Conservation (phyloP, 305 asterid genomes). For the Fraxinus floribunda region DNA sequence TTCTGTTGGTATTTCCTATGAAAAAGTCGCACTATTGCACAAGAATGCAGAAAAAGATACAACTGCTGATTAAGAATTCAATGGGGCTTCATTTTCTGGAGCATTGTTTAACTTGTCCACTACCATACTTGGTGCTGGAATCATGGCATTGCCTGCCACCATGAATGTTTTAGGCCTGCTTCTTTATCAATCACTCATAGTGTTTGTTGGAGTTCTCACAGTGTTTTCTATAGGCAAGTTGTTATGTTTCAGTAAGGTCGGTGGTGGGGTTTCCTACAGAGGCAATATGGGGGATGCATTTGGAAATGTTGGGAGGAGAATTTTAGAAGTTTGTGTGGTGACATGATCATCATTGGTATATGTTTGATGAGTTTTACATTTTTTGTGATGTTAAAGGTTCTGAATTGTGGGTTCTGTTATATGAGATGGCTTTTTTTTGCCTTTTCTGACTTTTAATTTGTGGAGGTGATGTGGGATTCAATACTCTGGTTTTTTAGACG, state of each 20-base stretch:
- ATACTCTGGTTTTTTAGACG: constrained; percentile 24
- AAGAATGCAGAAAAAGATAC: constrained; percentile 21
- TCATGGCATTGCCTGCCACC: constrained; percentile 68
- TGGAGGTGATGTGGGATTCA: constrained; percentile 61
- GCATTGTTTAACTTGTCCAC: constrained; percentile 63
- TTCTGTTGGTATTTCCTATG: constrained; percentile 25
- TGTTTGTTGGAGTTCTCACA: constrained; percentile 45
- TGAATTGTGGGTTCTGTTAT: background rate
- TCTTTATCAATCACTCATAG: constrained; percentile 35
- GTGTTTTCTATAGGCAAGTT: constrained; percentile 32
- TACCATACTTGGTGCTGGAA: constrained; percentile 65
- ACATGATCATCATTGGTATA: constrained; percentile 38
- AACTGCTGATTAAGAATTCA: constrained; percentile 26
- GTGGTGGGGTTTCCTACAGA: constrained; percentile 3
- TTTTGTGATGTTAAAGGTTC: background rate
- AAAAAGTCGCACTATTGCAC: constrained; percentile 35
- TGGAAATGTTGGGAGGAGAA: constrained; percentile 42
- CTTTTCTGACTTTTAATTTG: background rate
- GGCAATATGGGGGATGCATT: constrained; percentile 26
- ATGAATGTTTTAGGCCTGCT: constrained; percentile 60
- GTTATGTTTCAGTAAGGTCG: constrained; percentile 43
- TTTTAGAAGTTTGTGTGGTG: constrained; percentile 48
- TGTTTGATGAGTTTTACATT: too few relatives aligned
- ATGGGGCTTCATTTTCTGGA: constrained; percentile 56
- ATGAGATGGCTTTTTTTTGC: background rate